Evolutionary conservation across 2,329 filamentous ascomycete species (phyloP).

Genomic region (Lasiodiplodia sp.): DNA sequence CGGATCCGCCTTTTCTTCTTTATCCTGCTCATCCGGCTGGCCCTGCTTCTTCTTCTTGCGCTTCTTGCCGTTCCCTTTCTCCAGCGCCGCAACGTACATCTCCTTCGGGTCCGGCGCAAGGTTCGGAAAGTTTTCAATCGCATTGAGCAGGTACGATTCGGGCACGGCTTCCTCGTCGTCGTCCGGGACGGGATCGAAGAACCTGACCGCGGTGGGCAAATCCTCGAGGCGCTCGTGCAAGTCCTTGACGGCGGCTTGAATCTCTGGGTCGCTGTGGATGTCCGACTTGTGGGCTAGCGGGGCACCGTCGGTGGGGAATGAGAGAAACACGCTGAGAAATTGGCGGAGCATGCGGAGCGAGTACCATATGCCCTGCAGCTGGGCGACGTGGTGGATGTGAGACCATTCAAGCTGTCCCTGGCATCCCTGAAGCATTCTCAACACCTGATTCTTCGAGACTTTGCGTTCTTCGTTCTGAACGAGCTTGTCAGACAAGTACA

Average conservation of each 20-base stretch:
- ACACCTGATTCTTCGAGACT: slow-evolving; percentile 8
- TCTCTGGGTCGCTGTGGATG: background rate
- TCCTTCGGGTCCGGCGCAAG: slow-evolving; percentile 14
- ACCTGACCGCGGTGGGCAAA: background rate
- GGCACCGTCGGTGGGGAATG: background rate
- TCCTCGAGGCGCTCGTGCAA: background rate
- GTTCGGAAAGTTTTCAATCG: slow-evolving; percentile 12
- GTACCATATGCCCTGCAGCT: slow-evolving; percentile 26
- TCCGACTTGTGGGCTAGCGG: background rate
- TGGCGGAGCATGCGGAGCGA: slow-evolving; percentile 30
- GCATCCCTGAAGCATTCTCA: background rate
- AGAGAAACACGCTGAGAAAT: slow-evolving; percentile 7
- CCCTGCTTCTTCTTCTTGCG: slow-evolving; percentile 16
- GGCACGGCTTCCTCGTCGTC: slow-evolving; percentile 7
- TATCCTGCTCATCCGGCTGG: background rate
- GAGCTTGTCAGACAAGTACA: slow-evolving; percentile 21
- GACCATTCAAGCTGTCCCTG: slow-evolving; percentile 11
- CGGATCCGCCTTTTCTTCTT: background rate
- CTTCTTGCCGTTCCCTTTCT: slow-evolving; percentile 11
- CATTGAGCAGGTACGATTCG: background rate
- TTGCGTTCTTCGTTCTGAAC: slow-evolving; percentile 6
- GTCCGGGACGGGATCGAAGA: slow-evolving; percentile 10
- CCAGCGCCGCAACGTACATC: background rate
- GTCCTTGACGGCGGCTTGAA: background rate
- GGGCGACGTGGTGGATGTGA: slow-evolving; percentile 17